These are phyloP conservation scores for Ganoderma lingzhi DNA, from an alignment of 1,284 basidiomycete species.

Conservation along the genomic window DNA sequence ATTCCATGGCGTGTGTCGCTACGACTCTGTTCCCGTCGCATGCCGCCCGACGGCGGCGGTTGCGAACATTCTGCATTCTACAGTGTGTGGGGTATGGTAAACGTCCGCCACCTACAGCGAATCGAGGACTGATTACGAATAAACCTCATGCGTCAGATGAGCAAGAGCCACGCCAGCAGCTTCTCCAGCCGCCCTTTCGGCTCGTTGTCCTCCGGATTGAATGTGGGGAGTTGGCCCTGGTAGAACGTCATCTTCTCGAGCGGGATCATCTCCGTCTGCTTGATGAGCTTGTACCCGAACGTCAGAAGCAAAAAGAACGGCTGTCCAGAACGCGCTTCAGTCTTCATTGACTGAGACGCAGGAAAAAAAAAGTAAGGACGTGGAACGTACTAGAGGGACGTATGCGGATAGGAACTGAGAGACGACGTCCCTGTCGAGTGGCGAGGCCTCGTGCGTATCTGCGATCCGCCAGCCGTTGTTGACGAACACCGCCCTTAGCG, in stretches of 20 bases:
- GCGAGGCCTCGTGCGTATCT: slow-evolving; percentile 13
- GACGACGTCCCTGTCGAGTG: slow-evolving; percentile 24
- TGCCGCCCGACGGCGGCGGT: no score
- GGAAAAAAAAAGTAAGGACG: not conserved
- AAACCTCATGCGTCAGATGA: slow-evolving; percentile 17
- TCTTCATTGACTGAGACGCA: no score
- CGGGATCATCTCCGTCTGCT: slow-evolving; percentile 39
- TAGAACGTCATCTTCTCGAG: slow-evolving; percentile 41
- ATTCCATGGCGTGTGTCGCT: no score
- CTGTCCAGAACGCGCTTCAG: slow-evolving; percentile 17
- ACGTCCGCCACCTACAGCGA: no score
- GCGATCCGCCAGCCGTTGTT: slow-evolving; percentile 38
- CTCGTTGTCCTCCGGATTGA: slow-evolving; percentile 4
- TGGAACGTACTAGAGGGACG: slow-evolving; percentile 37
- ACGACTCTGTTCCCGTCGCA: no score
- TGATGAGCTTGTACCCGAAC: slow-evolving; percentile 43
- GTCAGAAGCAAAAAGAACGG: slow-evolving; percentile 41
- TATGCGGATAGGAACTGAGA: slow-evolving; percentile 41
- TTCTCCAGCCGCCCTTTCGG: slow-evolving; percentile 23
- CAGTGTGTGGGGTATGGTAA: no score
- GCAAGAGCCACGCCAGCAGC: slow-evolving; percentile 22
- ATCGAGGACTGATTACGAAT: no score
- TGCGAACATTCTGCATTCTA: no score
- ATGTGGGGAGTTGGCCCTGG: slow-evolving; percentile 25
- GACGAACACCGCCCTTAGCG: slow-evolving; percentile 38